phyloP scores from a whole-genome alignment of 2,329 filamentous ascomycete species.

The Fusarium oligoseptatum region DNA sequence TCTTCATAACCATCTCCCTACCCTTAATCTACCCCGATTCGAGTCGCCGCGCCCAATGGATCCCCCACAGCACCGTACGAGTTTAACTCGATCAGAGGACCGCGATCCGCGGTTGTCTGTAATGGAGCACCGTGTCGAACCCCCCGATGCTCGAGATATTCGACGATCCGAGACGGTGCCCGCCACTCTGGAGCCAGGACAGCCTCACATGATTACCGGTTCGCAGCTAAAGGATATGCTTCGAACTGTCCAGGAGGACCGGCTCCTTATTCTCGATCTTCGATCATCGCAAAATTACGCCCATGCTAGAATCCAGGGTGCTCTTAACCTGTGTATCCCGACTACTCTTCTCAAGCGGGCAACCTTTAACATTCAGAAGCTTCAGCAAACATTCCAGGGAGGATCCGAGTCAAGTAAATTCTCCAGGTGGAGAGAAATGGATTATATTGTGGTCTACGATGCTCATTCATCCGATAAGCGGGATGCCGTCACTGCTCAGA shows the following conservation, averaged over 20 bases:
- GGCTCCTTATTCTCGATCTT: constrained; percentile 83
- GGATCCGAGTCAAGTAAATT: constrained; percentile 79
- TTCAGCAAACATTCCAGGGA: constrained; percentile 87
- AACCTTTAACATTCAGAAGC: constrained; percentile 89
- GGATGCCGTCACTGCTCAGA: constrained; percentile 83
- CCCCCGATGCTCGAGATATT: constrained; percentile 45
- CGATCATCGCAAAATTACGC: constrained; percentile 88
- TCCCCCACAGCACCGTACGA: constrained; percentile 40
- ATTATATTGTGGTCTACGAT: constrained; percentile 90
- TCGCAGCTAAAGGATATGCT: constrained; percentile 70
- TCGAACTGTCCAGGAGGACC: constrained; percentile 53
- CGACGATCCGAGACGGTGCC: constrained; percentile 67
- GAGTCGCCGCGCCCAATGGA: constrained; percentile 55
- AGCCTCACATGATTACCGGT: constrained; percentile 66
- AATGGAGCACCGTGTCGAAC: constrained; percentile 61
- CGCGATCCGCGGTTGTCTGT: constrained; percentile 68
- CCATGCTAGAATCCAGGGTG: constrained; percentile 79
- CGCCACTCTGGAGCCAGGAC: constrained; percentile 59
- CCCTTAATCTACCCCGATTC: constrained; percentile 59
- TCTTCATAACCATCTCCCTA: constrained; percentile 54
- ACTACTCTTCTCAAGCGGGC: constrained; percentile 92
- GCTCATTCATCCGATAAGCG: constrained; percentile 80
- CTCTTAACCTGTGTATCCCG: constrained; percentile 93
- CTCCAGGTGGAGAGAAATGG: constrained; percentile 78
- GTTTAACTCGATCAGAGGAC: constrained; percentile 61